Percentiles rank a stretch among this genome's conserved stretches.
Evolutionary conservation across 1,284 basidiomycete species (phyloP).

Genomic region (Austroboletus olivaceoglutinosus): DNA sequence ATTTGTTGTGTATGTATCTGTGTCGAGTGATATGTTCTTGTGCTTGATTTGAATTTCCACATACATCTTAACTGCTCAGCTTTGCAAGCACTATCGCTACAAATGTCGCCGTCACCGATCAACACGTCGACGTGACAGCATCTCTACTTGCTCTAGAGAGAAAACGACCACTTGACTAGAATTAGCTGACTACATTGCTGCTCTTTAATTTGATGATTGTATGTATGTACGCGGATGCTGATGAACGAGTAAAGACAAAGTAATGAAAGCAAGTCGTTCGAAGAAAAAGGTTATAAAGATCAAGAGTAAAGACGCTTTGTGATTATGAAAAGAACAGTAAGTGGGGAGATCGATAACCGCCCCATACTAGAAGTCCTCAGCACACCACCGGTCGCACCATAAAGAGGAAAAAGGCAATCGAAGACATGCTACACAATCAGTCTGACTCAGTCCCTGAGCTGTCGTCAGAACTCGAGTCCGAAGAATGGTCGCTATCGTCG

Average conservation of each 20-base stretch:
- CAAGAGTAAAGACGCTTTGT: slow-evolving; percentile 26
- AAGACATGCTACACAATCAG: slow-evolving; percentile 38
- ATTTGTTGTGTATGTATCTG: slow-evolving; percentile 1
- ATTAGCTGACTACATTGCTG: slow-evolving; percentile 39
- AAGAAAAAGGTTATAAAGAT: slow-evolving; percentile 37
- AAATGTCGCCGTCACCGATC: slow-evolving; percentile 5
- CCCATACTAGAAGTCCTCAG: slow-evolving; percentile 22
- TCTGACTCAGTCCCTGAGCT: slow-evolving; percentile 82
- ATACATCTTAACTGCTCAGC: background rate
- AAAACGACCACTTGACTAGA: slow-evolving; percentile 31
- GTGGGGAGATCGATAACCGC: slow-evolving; percentile 14
- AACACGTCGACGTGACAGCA: slow-evolving; percentile 6
- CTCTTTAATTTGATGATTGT: slow-evolving; percentile 39
- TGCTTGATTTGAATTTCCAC: slow-evolving; percentile 4
- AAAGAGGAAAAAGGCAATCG: slow-evolving; percentile 14
- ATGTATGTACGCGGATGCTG: slow-evolving; percentile 37
- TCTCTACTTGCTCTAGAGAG: slow-evolving; percentile 11
- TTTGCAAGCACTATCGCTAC: slow-evolving; percentile 11
- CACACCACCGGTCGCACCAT: slow-evolving; percentile 11
- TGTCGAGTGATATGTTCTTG: background rate
- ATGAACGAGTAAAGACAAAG: slow-evolving; percentile 16
- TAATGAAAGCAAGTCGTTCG: slow-evolving; percentile 29
- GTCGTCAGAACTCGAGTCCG: slow-evolving; percentile 74
- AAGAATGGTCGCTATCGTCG: slow-evolving; percentile 69
- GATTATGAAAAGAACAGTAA: slow-evolving; percentile 29